Percentiles rank a stretch among this genome's conserved stretches.
Evolutionary conservation across 75 land plant species (phyloP).

Genomic region (Gnetum montanum): DNA sequence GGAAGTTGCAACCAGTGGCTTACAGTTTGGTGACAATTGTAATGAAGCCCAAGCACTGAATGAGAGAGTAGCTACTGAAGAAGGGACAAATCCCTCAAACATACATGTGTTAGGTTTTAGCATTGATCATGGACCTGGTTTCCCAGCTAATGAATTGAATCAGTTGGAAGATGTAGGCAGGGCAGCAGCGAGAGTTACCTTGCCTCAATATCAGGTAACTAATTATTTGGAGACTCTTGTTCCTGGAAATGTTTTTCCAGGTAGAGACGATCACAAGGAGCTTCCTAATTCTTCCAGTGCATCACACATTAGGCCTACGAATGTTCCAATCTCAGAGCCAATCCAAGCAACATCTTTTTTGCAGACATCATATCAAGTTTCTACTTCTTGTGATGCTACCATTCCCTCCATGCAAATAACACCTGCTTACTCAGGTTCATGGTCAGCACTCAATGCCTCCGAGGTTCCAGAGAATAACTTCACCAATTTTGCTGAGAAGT

Average conservation of each 20-base stretch:
- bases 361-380: neutral
- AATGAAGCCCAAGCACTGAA: too few species aligned
- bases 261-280: neutral
- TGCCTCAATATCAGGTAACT: slow-evolving; percentile 2
- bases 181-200: neutral
- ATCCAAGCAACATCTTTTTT: neutral
- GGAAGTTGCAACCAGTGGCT: slow-evolving; percentile 1
- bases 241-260: neutral
- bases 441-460: neutral
- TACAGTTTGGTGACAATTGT: neutral
- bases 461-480: neutral
- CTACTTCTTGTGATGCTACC: neutral
- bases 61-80: too few species aligned
- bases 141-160: neutral
- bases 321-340: neutral
- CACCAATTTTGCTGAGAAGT: neutral
- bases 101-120: too few species aligned
- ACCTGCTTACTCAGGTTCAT: slow-evolving; percentile 4
- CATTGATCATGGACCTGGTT: neutral
- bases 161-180: slow-evolving; percentile 4
- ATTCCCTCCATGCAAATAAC: neutral
- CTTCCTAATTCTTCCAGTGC: neutral
- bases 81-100: too few species aligned
- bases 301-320: neutral
- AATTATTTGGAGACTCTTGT: slow-evolving; percentile 4